phyloP scores from a whole-genome alignment of 2,329 filamentous ascomycete species.

The Chaetomiaceae sp. region DNA sequence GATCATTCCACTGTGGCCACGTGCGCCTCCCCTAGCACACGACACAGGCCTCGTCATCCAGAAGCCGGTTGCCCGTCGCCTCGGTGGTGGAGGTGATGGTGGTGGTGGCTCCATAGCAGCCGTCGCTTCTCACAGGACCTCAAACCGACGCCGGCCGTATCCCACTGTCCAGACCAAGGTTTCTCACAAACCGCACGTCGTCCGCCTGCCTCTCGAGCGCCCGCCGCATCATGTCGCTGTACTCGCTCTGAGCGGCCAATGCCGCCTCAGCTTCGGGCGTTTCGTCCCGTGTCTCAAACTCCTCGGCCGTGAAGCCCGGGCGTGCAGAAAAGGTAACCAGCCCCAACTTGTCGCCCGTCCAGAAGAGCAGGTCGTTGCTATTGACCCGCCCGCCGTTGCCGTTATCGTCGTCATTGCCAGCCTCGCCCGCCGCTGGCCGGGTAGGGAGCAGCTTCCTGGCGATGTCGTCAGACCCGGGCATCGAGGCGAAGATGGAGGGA shows the following conservation, averaged over 20 bases:
- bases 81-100: not conserved
- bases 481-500: conserved; percentile 48
- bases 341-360: conserved; percentile 83
- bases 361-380: conserved; percentile 70
- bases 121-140: not conserved
- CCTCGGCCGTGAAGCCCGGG: conserved; percentile 45
- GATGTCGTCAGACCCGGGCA: conserved; percentile 62
- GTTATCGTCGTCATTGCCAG: conserved; percentile 15
- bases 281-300: conserved; percentile 46
- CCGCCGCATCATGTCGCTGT: conserved; percentile 67
- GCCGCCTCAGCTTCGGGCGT: conserved; percentile 40
- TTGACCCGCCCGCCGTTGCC: conserved; percentile 33
- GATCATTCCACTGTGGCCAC: not conserved
- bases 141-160: not conserved
- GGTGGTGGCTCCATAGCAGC: not conserved
- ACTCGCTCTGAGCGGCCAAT: conserved; percentile 47
- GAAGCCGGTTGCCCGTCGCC: not conserved
- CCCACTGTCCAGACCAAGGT: conserved; percentile 49
- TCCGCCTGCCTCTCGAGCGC: conserved; percentile 74
- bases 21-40: not conserved
- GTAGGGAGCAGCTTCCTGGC: conserved; percentile 75
- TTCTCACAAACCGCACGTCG: conserved; percentile 69
- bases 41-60: not conserved
- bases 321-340: conserved; percentile 59
- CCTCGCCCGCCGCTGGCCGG: conserved; percentile 34